A percentile compares a stretch with the other conserved stretches of the same genome.
Conservation (phyloP, 192 early-diverging fungal species). For the Backusella tarrabulga region DNA sequence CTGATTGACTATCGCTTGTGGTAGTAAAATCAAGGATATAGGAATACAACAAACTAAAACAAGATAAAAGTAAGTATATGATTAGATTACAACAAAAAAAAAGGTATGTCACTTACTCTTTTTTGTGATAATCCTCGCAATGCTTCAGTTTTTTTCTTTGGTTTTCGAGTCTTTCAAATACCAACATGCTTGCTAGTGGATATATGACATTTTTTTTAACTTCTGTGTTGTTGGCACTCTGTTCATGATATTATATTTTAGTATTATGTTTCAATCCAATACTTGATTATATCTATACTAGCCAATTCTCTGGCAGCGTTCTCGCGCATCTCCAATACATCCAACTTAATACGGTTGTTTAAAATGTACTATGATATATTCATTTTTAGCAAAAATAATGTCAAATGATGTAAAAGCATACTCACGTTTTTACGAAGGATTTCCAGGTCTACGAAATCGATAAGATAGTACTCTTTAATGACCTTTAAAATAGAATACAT, state of each 20-base stretch:
- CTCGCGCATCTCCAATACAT: background rate
- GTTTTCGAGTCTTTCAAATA: too few species aligned
- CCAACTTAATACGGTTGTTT: background rate
- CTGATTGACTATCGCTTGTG: background rate
- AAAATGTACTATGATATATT: background rate
- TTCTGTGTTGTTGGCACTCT: background rate
- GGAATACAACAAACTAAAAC: background rate
- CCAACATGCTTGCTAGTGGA: background rate
- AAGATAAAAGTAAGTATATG: background rate
- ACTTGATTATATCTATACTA: too few species aligned
- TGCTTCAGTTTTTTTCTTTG: background rate
- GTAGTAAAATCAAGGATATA: background rate
- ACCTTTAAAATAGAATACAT: background rate
- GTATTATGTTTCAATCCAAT: too few species aligned
- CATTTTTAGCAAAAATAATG: background rate
- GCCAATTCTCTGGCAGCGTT: too few species aligned
- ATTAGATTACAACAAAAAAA: too few species aligned
- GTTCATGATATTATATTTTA: background rate
- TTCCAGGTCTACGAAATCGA: background rate
- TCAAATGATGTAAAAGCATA: background rate
- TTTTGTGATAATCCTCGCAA: too few species aligned
- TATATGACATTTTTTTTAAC: background rate
- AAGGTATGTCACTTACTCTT: too few species aligned
- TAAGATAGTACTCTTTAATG: background rate
- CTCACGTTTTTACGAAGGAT: background rate